Percentiles rank a stretch among this genome's conserved stretches.
These are phyloP conservation scores for Gossypium mustelinum DNA, from an alignment of 345 rosid genomes.

Conservation along the genomic window DNA sequence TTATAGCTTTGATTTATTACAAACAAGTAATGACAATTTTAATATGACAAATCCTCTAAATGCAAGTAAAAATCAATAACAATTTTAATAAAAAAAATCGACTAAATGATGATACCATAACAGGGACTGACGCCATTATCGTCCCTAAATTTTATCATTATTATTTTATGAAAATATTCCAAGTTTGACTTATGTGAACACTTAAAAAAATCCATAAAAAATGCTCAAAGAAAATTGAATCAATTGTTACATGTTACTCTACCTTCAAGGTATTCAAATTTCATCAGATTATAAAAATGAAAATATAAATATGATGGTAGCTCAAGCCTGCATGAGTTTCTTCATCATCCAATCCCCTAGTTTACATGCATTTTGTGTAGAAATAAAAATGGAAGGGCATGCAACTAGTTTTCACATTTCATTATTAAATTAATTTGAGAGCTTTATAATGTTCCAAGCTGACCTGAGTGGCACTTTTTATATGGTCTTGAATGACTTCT, in stretches of 20 bases:
- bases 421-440: background rate
- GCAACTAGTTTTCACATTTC: background rate
- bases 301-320: background rate
- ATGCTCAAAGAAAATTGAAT: background rate
- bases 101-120: too few species aligned
- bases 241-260: background rate
- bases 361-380: background rate
- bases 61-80: too few species aligned
- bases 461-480: background rate
- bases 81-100: too few species aligned
- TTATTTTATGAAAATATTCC: too few species aligned
- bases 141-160: too few species aligned
- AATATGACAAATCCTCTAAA: too few species aligned
- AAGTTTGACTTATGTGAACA: too few species aligned
- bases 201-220: background rate
- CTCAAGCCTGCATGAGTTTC: background rate
- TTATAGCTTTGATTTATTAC: too few species aligned
- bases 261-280: background rate
- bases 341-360: background rate
- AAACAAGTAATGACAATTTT: too few species aligned
- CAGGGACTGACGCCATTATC: too few species aligned
- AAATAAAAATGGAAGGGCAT: background rate
- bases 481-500: background rate
- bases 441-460: background rate
- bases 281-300: background rate